These are phyloP conservation scores for Colletotrichum cordylinicola DNA, from an alignment of 2,329 filamentous ascomycete species.

Conservation along the genomic window DNA sequence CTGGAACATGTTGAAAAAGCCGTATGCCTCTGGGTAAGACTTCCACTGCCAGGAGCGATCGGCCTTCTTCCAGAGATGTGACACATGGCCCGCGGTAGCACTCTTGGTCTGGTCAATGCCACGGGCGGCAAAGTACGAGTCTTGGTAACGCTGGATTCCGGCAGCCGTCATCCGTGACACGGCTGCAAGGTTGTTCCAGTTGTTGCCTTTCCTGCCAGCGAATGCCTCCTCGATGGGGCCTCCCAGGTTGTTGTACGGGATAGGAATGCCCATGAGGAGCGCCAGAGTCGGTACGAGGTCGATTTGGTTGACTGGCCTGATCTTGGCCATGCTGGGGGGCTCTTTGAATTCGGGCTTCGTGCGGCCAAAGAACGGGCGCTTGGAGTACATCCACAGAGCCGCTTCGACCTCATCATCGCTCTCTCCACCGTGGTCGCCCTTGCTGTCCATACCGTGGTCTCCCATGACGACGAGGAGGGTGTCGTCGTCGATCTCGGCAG, in stretches of 20 bases:
- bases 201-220: slow-evolving; percentile 68
- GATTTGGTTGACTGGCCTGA: slow-evolving; percentile 81
- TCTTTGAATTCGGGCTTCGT: slow-evolving; percentile 63
- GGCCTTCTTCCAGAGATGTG: slow-evolving; percentile 54
- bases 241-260: slow-evolving; percentile 96
- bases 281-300: slow-evolving; percentile 93
- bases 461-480: slow-evolving; percentile 96
- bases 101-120: slow-evolving; percentile 68
- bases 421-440: slow-evolving; percentile 98
- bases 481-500: slow-evolving; percentile 76
- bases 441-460: slow-evolving; percentile 98
- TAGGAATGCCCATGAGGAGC: slow-evolving; percentile 85
- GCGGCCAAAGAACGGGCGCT: slow-evolving; percentile 82
- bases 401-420: slow-evolving; percentile 96
- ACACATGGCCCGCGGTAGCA: slow-evolving; percentile 40
- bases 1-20: slow-evolving; percentile 77
- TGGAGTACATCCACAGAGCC: slow-evolving; percentile 98
- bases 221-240: slow-evolving; percentile 95
- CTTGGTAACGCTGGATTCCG: slow-evolving; percentile 89
- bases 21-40: slow-evolving; percentile 49
- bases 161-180: slow-evolving; percentile 81
- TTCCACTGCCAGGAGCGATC: slow-evolving; percentile 44
- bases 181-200: slow-evolving; percentile 78
- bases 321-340: slow-evolving; percentile 76
- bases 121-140: slow-evolving; percentile 77